Evolutionary conservation across 805 yeast genomes (phyloP), one percentile per base, ranked within the genome.

Genomic region (Sungouiozyma ichnusensis): DNA sequence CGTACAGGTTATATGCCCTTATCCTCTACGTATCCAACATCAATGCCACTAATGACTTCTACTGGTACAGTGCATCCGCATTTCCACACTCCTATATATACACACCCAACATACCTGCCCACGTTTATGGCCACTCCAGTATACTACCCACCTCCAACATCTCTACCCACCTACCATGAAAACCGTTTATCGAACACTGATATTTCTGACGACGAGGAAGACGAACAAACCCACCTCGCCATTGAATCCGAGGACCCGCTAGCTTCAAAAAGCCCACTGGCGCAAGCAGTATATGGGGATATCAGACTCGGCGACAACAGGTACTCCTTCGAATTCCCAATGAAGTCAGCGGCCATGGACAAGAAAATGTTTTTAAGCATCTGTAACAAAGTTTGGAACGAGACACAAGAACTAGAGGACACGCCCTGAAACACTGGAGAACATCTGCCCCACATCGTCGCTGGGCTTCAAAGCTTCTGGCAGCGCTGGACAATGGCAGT

Each of bases 371-470:
- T 58, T 39, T 45, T 60, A 48, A 55, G 56, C 39, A 57, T 58
- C 16, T 60, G 64, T 44, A 57, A 54, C 42, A 57, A 55, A 42
- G 51, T 60, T n/a, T 60, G 63, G 63, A 56, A 55, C 38, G 63
- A 58, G 33, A 48, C 57, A 3, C 41, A 43, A 4, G 38, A 44
- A 20, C n/a, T 24, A 3, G 29, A 24, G 11, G n/a, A n/a, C n/a
- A n/a, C n/a, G n/a, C n/a, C n/a, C n/a, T n/a, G n/a, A n/a, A n/a
- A n/a, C n/a, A n/a, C n/a, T n/a, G n/a, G n/a, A n/a, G n/a, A n/a
- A n/a, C n/a, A n/a, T n/a, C n/a, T n/a, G n/a, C n/a, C n/a, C n/a
- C n/a, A n/a, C n/a, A n/a, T n/a, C n/a, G n/a, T n/a, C n/a, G n/a
- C n/a, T n/a, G n/a, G n/a, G n/a, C n/a, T n/a, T n/a, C n/a, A n/a